These are phyloP conservation scores for Cyberlindnera mrakii DNA, from an alignment of 805 yeast genomes.

Conservation along the genomic window DNA sequence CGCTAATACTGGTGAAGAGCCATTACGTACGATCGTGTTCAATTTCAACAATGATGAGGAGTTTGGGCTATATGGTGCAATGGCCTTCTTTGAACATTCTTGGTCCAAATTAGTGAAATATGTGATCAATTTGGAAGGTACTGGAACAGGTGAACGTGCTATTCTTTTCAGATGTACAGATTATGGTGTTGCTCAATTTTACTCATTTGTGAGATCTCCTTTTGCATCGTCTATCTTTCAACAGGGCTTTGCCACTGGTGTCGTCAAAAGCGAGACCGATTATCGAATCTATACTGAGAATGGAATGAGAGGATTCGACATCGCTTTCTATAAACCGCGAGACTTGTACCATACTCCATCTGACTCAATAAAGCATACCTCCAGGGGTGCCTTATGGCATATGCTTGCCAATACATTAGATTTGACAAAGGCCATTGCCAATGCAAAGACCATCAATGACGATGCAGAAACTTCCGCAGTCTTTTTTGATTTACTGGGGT, in stretches of 20 bases:
- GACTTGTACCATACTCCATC: conserved; percentile 73
- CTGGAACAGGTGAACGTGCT: conserved; percentile 80
- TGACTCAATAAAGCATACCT: conserved; percentile 61
- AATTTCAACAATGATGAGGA: conserved; percentile 91
- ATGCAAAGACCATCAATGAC: conserved; percentile 29
- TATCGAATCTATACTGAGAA: conserved; percentile 60
- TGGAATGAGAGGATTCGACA: conserved; percentile 81
- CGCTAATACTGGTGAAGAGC: conserved; percentile 36
- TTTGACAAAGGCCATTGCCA: conserved; percentile 41
- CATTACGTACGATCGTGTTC: conserved; percentile 67
- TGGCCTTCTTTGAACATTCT: conserved; percentile 62
- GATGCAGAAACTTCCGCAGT: conserved; percentile 40
- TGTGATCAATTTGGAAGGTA: conserved; percentile 83
- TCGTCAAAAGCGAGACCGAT: conserved; percentile 80
- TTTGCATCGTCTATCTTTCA: conserved; percentile 78
- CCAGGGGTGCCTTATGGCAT: conserved; percentile 72
- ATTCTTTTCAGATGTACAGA: conserved; percentile 81
- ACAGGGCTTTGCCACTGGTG: conserved; percentile 72
- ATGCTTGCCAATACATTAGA: conserved; percentile 74
- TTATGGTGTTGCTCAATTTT: conserved; percentile 57
- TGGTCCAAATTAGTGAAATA: conserved; percentile 59
- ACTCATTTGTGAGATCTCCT: conserved; percentile 52
- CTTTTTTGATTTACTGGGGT: conserved; percentile 60
- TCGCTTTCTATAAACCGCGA: conserved; percentile 85
- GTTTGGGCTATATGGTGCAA: conserved; percentile 80